A percentile compares a stretch with the other conserved stretches of the same genome.
phyloP scores from a whole-genome alignment of 1,284 basidiomycete species.

The Fomitopsis palustris region DNA sequence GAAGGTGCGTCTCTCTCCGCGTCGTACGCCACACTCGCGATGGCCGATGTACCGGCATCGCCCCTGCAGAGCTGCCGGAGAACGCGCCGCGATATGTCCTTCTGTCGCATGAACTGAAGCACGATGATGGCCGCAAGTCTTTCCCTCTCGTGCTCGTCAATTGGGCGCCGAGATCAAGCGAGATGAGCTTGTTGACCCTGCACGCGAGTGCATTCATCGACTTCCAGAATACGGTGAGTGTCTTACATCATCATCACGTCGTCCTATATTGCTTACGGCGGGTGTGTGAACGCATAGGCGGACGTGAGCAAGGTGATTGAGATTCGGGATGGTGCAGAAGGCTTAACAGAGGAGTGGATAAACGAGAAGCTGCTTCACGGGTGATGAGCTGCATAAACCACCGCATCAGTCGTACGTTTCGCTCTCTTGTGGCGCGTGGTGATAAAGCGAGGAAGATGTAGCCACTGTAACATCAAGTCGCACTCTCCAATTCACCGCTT shows the following conservation, averaged over 20 bases:
- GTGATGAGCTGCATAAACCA: background rate
- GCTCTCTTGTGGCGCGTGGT: background rate
- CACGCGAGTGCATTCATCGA: constrained; percentile 80
- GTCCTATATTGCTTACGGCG: background rate
- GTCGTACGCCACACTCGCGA: constrained; percentile 1
- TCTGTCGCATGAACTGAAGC: constrained; percentile 78
- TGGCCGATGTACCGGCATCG: constrained; percentile 4
- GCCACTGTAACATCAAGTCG: background rate
- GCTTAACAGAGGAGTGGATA: constrained; percentile 69
- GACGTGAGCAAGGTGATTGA: constrained; percentile 78
- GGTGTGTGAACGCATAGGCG: constrained; percentile 41
- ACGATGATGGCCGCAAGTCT: constrained; percentile 82
- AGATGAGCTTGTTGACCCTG: constrained; percentile 75
- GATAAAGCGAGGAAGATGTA: background rate
- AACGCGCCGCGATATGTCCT: constrained; percentile 87
- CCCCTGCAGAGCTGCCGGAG: constrained; percentile 76
- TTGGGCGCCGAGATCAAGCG: constrained; percentile 77
- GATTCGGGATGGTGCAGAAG: constrained; percentile 76
- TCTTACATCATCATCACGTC: background rate
- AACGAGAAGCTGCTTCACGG: constrained; percentile 54
- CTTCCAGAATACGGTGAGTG: constrained; percentile 71
- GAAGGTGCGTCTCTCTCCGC: constrained; percentile 53
- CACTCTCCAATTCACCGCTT: background rate
- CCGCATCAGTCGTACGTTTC: background rate
- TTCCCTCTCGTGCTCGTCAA: constrained; percentile 85